Percentiles rank a stretch among this genome's conserved stretches.
Evolutionary conservation across 139 green algal species (phyloP).

Genomic region (Tetradesmus lagerheimii): DNA sequence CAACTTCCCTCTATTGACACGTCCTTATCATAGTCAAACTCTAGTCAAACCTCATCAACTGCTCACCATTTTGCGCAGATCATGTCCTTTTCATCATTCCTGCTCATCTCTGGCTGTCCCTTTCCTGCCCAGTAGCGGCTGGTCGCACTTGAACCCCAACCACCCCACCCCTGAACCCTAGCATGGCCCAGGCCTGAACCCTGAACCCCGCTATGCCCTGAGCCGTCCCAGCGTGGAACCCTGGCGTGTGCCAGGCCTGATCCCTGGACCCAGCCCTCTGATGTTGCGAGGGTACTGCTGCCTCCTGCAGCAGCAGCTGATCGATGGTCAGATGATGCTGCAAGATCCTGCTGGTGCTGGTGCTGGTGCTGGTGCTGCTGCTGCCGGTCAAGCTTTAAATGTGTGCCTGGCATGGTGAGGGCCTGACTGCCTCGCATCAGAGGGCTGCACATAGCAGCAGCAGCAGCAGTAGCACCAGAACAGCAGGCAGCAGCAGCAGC

Average conservation of each 20-base stretch:
- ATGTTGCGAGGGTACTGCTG: not conserved
- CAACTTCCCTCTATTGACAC: no score
- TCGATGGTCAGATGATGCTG: not conserved
- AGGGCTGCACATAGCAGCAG: not conserved
- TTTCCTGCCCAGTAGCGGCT: not conserved
- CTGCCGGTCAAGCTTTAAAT: not conserved
- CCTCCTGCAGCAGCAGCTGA: not conserved
- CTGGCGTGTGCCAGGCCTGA: not conserved
- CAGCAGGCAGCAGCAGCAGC: not conserved
- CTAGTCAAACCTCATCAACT: no score
- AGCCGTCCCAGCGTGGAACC: not conserved
- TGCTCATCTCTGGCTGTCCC: not conserved
- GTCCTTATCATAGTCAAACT: no score
- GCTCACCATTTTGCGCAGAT: not conserved
- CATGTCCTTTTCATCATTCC: not conserved
- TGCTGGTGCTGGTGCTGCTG: no score
- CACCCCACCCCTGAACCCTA: conserved; percentile 4
- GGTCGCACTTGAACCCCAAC: not conserved
- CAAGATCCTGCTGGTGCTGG: not conserved
- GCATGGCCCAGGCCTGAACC: not conserved
- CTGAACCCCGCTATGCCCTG: not conserved
- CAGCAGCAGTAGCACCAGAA: not conserved
- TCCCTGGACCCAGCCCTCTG: not conserved
- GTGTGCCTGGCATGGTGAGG: conserved; percentile 37
- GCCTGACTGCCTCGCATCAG: conserved; percentile 32